These are phyloP conservation scores for Ceratocystis papillata DNA, from an alignment of 2,329 filamentous ascomycete genomes.

Conservation along the genomic window DNA sequence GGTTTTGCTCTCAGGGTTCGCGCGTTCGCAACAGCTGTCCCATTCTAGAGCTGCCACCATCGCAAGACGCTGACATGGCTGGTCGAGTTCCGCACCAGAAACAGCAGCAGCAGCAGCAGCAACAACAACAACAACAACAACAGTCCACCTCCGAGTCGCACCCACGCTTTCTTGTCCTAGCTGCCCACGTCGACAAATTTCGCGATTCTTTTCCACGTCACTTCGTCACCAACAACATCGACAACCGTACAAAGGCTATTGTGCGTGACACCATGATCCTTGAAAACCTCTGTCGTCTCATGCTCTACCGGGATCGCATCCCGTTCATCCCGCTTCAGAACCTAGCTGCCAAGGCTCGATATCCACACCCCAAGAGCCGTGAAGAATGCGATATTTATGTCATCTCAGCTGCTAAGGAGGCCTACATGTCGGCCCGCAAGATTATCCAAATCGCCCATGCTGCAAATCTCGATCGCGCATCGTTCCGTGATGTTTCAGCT, in stretches of 20 bases:
- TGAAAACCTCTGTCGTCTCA: neutral
- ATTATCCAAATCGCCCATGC: slow-evolving; percentile 3
- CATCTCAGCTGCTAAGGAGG: slow-evolving; percentile 1
- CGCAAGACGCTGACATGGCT: neutral
- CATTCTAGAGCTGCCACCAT: neutral
- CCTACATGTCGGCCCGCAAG: neutral
- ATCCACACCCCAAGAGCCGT: neutral
- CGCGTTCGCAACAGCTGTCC: slow-evolving; percentile 6
- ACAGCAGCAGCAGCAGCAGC: neutral
- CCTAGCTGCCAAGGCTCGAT: neutral
- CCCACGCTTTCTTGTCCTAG: slow-evolving; percentile 7
- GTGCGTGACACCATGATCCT: slow-evolving; percentile 1
- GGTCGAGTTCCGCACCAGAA: neutral
- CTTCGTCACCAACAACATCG: neutral
- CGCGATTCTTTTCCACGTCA: neutral
- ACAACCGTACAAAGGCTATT: slow-evolving; percentile 5
- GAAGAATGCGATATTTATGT: neutral
- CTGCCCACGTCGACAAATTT: slow-evolving; percentile 6
- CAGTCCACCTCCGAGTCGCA: neutral
- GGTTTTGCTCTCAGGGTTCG: slow-evolving; percentile 10
- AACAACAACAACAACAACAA: neutral
- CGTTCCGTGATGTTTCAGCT: neutral
- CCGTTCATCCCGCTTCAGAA: slow-evolving; percentile 7
- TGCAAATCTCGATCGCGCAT: neutral
- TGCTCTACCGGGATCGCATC: slow-evolving; percentile 13